Evolutionary conservation across 805 yeast genomes (phyloP).

Genomic region (Kregervanrija pseudodelftensis): DNA sequence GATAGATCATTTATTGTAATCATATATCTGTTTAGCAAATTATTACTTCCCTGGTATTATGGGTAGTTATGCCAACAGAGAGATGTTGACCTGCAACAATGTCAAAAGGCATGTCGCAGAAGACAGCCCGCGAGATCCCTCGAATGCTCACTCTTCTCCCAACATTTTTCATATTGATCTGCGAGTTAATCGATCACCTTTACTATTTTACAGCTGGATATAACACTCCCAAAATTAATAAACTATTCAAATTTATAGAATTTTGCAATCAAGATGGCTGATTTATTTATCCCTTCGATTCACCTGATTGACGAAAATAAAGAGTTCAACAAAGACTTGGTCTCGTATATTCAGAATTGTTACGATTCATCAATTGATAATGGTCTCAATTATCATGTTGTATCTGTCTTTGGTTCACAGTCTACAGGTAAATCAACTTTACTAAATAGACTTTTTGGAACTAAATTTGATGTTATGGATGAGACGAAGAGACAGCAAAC

Average conservation of each 20-base stretch:
- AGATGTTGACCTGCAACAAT: too few relatives aligned
- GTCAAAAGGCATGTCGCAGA: too few relatives aligned
- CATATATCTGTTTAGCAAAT: neutral
- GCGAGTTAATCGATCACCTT: too few relatives aligned
- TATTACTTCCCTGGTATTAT: too few relatives aligned
- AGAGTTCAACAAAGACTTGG: constrained; percentile 35
- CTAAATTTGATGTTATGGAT: constrained; percentile 90
- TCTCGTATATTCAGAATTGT: constrained; percentile 24
- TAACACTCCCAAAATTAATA: too few relatives aligned
- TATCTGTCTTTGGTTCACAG: constrained; percentile 95
- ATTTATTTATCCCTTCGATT: constrained; percentile 29
- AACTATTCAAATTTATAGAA: too few relatives aligned
- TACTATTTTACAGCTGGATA: too few relatives aligned
- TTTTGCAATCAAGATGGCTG: constrained; percentile 12
- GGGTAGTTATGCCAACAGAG: too few relatives aligned
- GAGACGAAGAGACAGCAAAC: constrained; percentile 83
- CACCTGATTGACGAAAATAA: constrained; percentile 62
- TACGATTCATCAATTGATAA: constrained; percentile 28
- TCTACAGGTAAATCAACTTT: constrained; percentile 95
- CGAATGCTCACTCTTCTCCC: too few relatives aligned
- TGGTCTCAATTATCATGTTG: constrained; percentile 78
- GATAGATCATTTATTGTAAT: constrained; percentile 10
- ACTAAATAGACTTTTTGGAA: constrained; percentile 77
- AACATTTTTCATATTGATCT: too few relatives aligned
- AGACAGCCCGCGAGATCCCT: too few relatives aligned